Percentiles rank a stretch among this genome's conserved stretches.
Conservation (phyloP, 2,329 filamentous ascomycete genomes). For the Aureobasidium sp. region DNA sequence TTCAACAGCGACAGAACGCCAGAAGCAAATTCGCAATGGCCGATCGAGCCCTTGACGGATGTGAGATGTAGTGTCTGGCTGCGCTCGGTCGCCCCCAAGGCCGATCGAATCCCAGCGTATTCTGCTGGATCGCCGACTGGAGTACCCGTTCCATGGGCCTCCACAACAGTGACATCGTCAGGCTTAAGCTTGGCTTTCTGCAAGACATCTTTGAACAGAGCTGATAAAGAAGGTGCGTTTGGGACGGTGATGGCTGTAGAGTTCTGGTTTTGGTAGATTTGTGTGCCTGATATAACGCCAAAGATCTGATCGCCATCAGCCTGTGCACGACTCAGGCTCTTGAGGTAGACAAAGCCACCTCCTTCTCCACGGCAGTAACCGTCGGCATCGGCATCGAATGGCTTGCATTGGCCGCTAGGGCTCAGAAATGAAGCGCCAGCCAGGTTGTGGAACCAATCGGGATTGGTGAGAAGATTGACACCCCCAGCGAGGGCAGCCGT, state of each 20-base stretch:
- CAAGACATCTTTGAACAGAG: background rate
- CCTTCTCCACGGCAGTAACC: conserved; percentile 51
- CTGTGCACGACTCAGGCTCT: conserved; percentile 43
- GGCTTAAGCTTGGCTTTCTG: background rate
- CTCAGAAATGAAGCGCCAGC: background rate
- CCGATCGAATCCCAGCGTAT: conserved; percentile 21
- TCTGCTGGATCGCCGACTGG: conserved; percentile 28
- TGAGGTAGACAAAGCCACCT: conserved; percentile 45
- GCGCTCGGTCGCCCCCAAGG: background rate
- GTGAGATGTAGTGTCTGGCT: background rate
- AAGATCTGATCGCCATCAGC: conserved; percentile 38
- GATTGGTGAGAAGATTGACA: conserved; percentile 24
- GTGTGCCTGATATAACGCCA: background rate
- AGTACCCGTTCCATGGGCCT: conserved; percentile 31
- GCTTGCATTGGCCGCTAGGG: conserved; percentile 4
- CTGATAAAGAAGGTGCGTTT: background rate
- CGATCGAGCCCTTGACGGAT: background rate
- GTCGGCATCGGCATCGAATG: conserved; percentile 35
- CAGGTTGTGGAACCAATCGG: conserved; percentile 7
- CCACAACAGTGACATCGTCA: conserved; percentile 18
- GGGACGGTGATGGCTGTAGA: too few relatives aligned
- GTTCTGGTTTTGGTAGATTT: too few relatives aligned
- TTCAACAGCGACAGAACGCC: conserved; percentile 54
- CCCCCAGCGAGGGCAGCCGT: conserved; percentile 27
- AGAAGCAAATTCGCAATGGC: conserved; percentile 24